A percentile compares a stretch with the other conserved stretches of the same genome.
phyloP scores from a whole-genome alignment of 208 protist genomes.

The Blechomonas ayalai region DNA sequence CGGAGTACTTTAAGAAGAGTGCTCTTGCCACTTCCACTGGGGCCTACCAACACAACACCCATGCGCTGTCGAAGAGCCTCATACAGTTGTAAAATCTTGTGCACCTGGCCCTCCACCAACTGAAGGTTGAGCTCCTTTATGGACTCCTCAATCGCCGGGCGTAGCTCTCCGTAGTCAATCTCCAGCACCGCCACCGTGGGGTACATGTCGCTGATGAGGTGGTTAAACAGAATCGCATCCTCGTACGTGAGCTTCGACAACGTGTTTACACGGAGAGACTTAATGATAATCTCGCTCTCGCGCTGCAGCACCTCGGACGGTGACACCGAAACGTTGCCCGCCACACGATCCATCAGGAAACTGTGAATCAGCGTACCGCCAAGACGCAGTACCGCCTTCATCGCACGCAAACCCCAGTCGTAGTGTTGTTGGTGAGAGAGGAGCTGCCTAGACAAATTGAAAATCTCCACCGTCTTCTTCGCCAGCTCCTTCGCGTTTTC shows the following conservation, averaged over 20 bases:
- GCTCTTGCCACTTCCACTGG: slow-evolving; percentile 95
- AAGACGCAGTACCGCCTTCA: slow-evolving; percentile 95
- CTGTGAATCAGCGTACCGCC: slow-evolving; percentile 86
- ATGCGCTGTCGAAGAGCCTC: slow-evolving; percentile 96
- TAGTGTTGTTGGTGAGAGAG: slow-evolving; percentile 97
- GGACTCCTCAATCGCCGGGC: slow-evolving; percentile 85
- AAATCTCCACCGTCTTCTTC: slow-evolving; percentile 92
- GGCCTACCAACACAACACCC: slow-evolving; percentile 97
- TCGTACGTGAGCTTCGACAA: slow-evolving; percentile 97
- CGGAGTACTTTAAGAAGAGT: slow-evolving; percentile 92
- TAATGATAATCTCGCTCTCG: slow-evolving; percentile 95
- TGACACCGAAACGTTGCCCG: slow-evolving; percentile 44
- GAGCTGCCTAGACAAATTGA: slow-evolving; percentile 91
- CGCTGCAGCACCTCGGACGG: slow-evolving; percentile 58
- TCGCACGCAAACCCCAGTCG: slow-evolving; percentile 97
- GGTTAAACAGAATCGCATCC: slow-evolving; percentile 92
- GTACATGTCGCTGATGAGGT: slow-evolving; percentile 94
- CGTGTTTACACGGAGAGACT: slow-evolving; percentile 96
- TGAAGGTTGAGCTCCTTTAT: slow-evolving; percentile 89
- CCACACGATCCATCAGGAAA: slow-evolving; percentile 81
- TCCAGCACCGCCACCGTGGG: slow-evolving; percentile 83
- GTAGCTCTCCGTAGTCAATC: slow-evolving; percentile 90
- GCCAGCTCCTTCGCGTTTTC: slow-evolving; percentile 90
- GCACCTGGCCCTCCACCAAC: slow-evolving; percentile 78
- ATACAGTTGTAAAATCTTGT: slow-evolving; percentile 96